Percentiles rank a stretch among this genome's conserved stretches.
phyloP scores from a whole-genome alignment of 2,329 filamentous ascomycete genomes.

The Celoporthe dispersa region DNA sequence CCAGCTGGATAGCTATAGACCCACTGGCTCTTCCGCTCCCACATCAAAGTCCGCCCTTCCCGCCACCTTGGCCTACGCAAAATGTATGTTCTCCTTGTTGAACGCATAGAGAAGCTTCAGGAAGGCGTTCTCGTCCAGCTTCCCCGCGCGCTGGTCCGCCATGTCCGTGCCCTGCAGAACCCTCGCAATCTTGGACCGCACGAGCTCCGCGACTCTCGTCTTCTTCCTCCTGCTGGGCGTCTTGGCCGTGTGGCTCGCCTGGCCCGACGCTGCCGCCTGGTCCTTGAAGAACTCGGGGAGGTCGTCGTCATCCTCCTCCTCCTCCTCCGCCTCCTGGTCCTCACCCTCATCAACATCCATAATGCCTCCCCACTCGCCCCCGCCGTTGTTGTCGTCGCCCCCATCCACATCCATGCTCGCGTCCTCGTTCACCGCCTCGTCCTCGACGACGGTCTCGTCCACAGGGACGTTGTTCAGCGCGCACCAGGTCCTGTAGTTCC shows the following conservation, averaged over 20 bases:
- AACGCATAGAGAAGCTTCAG: slow-evolving; percentile 79
- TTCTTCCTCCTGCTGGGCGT: slow-evolving; percentile 74
- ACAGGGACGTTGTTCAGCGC: slow-evolving; percentile 81
- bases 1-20: neutral
- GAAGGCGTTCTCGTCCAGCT: slow-evolving; percentile 94
- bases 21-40: neutral
- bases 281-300: slow-evolving; percentile 82
- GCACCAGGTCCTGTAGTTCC: slow-evolving; percentile 90
- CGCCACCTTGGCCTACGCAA: slow-evolving; percentile 59
- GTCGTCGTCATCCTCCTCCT: slow-evolving; percentile 70
- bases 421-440: slow-evolving; percentile 47
- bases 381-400: slow-evolving; percentile 49
- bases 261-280: slow-evolving; percentile 41
- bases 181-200: slow-evolving; percentile 84
- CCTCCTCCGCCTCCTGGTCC: slow-evolving; percentile 53
- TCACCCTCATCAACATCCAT: slow-evolving; percentile 54
- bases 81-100: slow-evolving; percentile 92
- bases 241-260: slow-evolving; percentile 50
- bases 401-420: slow-evolving; percentile 39
- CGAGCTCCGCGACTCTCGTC: slow-evolving; percentile 78
- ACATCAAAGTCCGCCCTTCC: neutral
- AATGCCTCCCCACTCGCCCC: slow-evolving; percentile 51
- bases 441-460: slow-evolving; percentile 66
- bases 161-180: slow-evolving; percentile 83
- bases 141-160: slow-evolving; percentile 78